phyloP scores from a whole-genome alignment of 148 eudicot genomes.

The Rhododendron vialii region DNA sequence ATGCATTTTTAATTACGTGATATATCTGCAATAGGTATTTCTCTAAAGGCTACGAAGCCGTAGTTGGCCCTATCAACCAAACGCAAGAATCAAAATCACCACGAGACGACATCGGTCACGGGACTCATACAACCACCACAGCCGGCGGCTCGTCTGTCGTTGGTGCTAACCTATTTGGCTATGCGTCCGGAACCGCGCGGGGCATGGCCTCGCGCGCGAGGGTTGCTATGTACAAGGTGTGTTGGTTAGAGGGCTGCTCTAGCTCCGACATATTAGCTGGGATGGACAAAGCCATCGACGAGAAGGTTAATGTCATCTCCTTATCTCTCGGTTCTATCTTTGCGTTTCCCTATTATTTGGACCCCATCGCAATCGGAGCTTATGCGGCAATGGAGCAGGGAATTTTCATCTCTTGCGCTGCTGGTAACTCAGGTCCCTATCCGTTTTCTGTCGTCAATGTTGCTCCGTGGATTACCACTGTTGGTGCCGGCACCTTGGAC shows the following conservation, averaged over 20 bases:
- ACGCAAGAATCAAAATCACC: slow-evolving; percentile 46
- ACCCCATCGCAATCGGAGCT: slow-evolving; percentile 54
- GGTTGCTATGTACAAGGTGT: slow-evolving; percentile 56
- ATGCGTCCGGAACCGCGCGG: slow-evolving; percentile 58
- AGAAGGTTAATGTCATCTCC: slow-evolving; percentile 50
- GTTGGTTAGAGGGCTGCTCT: slow-evolving; percentile 54
- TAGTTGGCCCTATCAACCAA: slow-evolving; percentile 36
- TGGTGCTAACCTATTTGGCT: slow-evolving; percentile 46
- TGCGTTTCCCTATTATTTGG: slow-evolving; percentile 36
- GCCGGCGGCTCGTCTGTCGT: slow-evolving; percentile 51
- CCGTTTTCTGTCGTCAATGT: neutral
- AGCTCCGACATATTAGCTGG: slow-evolving; percentile 55
- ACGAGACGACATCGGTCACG: slow-evolving; percentile 66
- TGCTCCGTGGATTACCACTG: slow-evolving; percentile 45
- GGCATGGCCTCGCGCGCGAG: slow-evolving; percentile 64
- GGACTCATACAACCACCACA: slow-evolving; percentile 65
- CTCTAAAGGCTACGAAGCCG: slow-evolving; percentile 48
- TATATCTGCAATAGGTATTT: slow-evolving; percentile 29
- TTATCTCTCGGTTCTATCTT: slow-evolving; percentile 35
- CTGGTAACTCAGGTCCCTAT: neutral
- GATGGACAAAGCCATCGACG: slow-evolving; percentile 51
- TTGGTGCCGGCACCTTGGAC: slow-evolving; percentile 46
- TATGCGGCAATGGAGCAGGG: slow-evolving; percentile 29
- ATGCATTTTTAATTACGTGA: neutral
- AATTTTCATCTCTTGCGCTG: neutral